Evolutionary conservation across 306 rosid species (phyloP), one percentile per base, ranked within the genome.

Genomic region (Dicorynia guianensis): DNA sequence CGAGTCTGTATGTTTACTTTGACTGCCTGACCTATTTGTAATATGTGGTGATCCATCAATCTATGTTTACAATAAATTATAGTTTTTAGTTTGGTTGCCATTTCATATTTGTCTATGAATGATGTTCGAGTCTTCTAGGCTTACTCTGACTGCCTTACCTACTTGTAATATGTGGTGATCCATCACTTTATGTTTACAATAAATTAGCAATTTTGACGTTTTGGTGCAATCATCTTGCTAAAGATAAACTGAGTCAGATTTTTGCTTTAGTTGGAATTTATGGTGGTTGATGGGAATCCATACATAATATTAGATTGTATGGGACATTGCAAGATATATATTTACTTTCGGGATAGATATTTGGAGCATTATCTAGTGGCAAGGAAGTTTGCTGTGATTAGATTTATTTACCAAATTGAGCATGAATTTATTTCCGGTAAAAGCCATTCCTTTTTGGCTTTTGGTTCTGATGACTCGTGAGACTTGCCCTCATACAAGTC

Each of bases 381-480:
- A 3, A 39, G 49, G 35, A 5, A 15, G 13, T 7, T 3, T 63
- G 68, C 68, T 4, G 50, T 39, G 2, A 35, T 0, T 11, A 63
- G 30, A 36, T 66, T 11, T 12, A 48, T 1, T 40, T 25, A 5
- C 6, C 8, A 66, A 55, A 19, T 70, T 19, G 13, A 20, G 9
- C 30, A 40, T 39, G 48, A 14, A 40, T 39, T 35, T 33, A 11
- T 34, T 3, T 43, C 14, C 30, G 4, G 44, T 3, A 47, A 59
- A 46, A 50, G 59, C 15, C 50, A 14, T 67, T 52, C 52, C 52
- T 46, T 35, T n/a, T n/a, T n/a, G n/a, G n/a, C n/a, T n/a, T n/a
- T 56, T 60, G 68, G 8, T 67, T 34, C 52, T 66, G 18, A 5
- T 67, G 25, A 44, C 15, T 67, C 57, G 50, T 25, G 18, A 34